Percentiles rank a stretch among this genome's conserved stretches.
phyloP scores from a whole-genome alignment of 2,329 filamentous ascomycete genomes.

The Colletotrichum limetticola region DNA sequence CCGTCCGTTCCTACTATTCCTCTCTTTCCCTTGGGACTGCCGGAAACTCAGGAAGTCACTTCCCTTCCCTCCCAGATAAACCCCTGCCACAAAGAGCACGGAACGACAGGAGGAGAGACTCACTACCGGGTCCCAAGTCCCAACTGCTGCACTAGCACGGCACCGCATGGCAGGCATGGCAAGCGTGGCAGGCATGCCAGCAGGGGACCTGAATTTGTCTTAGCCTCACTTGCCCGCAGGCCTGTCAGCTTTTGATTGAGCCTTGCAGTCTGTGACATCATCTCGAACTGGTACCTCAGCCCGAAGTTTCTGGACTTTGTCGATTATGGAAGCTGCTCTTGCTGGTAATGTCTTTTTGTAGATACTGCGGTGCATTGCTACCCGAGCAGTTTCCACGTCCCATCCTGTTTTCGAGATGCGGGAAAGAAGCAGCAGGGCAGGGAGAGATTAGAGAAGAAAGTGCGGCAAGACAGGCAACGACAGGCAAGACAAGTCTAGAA shows the following conservation, averaged over 20 bases:
- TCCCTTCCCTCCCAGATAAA: background rate
- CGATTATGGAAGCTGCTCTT: background rate
- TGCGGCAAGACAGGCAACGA: background rate
- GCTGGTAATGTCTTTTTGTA: background rate
- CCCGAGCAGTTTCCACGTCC: background rate
- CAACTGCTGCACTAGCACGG: slow-evolving; percentile 1
- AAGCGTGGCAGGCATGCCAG: background rate
- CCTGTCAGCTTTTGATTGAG: background rate
- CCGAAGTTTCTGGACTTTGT: background rate
- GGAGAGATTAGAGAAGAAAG: background rate
- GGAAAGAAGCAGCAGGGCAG: background rate
- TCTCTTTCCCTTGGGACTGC: background rate
- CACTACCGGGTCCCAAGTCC: background rate
- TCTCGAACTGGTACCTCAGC: background rate
- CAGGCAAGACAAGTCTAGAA: background rate
- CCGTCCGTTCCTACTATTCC: background rate
- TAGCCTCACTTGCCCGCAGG: slow-evolving; percentile 1
- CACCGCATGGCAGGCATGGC: slow-evolving; percentile 3
- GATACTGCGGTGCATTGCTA: slow-evolving; percentile 8
- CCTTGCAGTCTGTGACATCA: slow-evolving; percentile 23
- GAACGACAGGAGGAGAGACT: background rate
- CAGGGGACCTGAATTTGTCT: slow-evolving; percentile 29
- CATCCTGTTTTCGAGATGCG: background rate
- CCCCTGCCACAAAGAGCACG: background rate
- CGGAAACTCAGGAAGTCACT: background rate